Base-by-base conservation (phyloP, 2,329 filamentous ascomycete genomes). In the Epichloe sibirici region DNA sequence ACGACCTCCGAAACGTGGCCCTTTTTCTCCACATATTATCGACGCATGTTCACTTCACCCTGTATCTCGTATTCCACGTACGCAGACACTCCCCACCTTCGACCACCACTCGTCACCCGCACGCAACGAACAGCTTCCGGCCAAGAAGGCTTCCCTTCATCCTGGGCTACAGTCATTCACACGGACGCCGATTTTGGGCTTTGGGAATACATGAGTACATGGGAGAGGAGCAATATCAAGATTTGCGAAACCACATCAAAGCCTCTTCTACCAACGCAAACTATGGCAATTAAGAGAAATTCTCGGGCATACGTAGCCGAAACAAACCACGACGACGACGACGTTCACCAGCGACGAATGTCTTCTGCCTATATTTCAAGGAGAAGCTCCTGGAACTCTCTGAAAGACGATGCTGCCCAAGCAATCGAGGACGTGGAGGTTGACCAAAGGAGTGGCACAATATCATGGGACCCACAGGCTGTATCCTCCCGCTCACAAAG, bases 301-400 rank as follows among this genome's bases (percentile, higher is more conserved):
- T 60, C 61, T 8, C 58, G 59, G 15, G 53, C 55, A 13, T 58
- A 55, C 51, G 48, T 52, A 17, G 60, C 62, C 50, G 59, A 63
- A 37, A 45, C 45, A 6, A 38, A 49, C 21, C 45, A 53, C 25
- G 46, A 51, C 28, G 55, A 59, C 38, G 54, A 58, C 5, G 51
- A 44, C 12, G 45, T 52, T 12, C 46, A 49, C 5, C 52, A 57
- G 40, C 38, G 11, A 13, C 43, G 57, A 11, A 54, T 50, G 21
- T 31, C 56, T 5, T 57, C 60, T 2, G 57, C 64, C 3, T 63
- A 60, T 45, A 57, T 61, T 44, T 63, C 63, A 40, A 58, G 63
- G 52, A 61, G 61, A 31, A 63, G 58, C 45, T 68, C 65, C 2
- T 61, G 61, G 40, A 63, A 59, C 54, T 61, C 63, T 5, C 51